These are phyloP conservation scores for Aspergillus sp. DNA, from an alignment of 2,329 filamentous ascomycete genomes.

Conservation along the genomic window DNA sequence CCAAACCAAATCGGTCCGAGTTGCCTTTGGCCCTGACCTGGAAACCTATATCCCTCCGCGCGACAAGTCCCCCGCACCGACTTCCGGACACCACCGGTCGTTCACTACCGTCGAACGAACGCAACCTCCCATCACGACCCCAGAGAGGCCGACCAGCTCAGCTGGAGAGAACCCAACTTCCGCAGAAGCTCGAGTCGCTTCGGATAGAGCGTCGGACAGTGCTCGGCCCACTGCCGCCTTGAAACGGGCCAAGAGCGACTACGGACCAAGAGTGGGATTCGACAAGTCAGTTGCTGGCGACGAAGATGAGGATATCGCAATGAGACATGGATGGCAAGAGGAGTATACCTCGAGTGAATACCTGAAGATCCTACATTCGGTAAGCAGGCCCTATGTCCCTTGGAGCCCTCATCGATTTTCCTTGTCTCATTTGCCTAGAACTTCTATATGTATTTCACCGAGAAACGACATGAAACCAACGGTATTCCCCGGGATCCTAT, in stretches of 20 bases:
- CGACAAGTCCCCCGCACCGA: constrained; percentile 30
- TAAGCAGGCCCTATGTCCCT: constrained; percentile 42
- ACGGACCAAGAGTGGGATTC: constrained; percentile 41
- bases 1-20: constrained; percentile 33
- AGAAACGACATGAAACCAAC: constrained; percentile 94
- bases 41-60: constrained; percentile 36
- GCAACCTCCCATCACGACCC: constrained; percentile 18
- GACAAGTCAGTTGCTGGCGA: constrained; percentile 33
- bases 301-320: constrained; percentile 53
- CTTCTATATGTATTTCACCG: constrained; percentile 99
- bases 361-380: constrained; percentile 76
- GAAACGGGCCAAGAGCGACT: constrained; percentile 53
- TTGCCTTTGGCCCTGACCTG: constrained; percentile 39
- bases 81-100: constrained; percentile 31
- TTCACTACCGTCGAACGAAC: constrained; percentile 33
- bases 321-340: constrained; percentile 86
- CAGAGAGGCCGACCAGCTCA: constrained; percentile 29
- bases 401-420: background rate
- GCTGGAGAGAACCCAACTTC: constrained; percentile 25
- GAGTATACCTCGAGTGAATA: constrained; percentile 90
- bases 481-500: constrained; percentile 70
- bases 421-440: constrained; percentile 55
- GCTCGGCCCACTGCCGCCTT: constrained; percentile 38
- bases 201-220: constrained; percentile 29
- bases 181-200: constrained; percentile 22